These are phyloP conservation scores for Penicillium taxi DNA, from an alignment of 495 filamentous ascomycete genomes.

Conservation along the genomic window DNA sequence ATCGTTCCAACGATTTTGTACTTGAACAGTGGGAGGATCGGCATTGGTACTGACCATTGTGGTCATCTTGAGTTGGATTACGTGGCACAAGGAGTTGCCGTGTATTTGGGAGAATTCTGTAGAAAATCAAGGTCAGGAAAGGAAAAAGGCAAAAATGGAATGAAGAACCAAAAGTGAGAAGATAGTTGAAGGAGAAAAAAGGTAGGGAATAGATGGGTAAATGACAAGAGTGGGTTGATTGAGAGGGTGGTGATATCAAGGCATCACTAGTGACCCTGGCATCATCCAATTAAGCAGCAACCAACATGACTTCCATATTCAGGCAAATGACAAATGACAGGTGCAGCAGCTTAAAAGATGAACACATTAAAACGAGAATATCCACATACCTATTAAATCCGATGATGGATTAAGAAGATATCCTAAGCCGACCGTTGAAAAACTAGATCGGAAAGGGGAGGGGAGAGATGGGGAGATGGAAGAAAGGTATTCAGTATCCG, in stretches of 20 bases:
- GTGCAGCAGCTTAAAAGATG: conserved; percentile 2
- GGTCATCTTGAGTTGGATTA: conserved; percentile 36
- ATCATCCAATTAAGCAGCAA: no score
- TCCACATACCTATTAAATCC: no score
- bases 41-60: conserved; percentile 37
- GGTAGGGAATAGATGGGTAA: neutral
- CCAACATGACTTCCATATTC: no score
- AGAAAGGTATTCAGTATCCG: neutral
- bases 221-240: neutral
- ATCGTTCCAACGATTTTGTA: no score
- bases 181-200: neutral
- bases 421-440: conserved; percentile 16
- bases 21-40: conserved; percentile 1
- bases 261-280: no score
- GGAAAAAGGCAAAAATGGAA: conserved; percentile 1
- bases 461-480: conserved; percentile 1
- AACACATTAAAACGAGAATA: no score
- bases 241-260: neutral
- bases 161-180: neutral
- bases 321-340: no score
- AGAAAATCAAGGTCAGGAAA: conserved; percentile 5
- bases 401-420: conserved; percentile 14
- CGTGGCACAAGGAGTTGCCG: conserved; percentile 35
- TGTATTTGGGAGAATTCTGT: conserved; percentile 7
- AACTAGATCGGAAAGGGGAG: no score